phyloP scores from a whole-genome alignment of 2,329 filamentous ascomycete genomes.

The Falciphora oryzae region DNA sequence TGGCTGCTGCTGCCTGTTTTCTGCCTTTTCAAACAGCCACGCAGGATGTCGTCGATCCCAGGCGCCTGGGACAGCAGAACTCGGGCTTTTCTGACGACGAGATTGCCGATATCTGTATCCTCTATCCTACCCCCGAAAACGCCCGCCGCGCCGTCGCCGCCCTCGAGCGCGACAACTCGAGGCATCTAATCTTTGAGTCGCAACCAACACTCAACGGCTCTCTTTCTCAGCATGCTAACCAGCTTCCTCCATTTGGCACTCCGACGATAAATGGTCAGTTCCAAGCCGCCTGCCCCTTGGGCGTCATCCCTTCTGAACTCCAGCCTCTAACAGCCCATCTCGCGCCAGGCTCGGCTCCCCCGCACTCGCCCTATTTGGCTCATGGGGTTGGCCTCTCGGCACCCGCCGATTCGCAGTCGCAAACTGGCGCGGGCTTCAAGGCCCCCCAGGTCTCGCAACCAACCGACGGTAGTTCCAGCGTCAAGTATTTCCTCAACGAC shows the following conservation, averaged over 20 bases:
- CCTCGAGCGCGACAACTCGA: slow-evolving; percentile 41
- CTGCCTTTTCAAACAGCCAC: slow-evolving; percentile 47
- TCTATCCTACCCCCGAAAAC: slow-evolving; percentile 70
- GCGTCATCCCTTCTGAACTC: slow-evolving; percentile 44
- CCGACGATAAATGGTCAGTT: slow-evolving; percentile 55
- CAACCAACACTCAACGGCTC: slow-evolving; percentile 57
- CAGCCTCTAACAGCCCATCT: slow-evolving; percentile 62
- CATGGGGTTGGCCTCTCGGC: slow-evolving; percentile 48
- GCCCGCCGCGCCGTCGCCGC: slow-evolving; percentile 64
- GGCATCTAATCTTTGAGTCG: slow-evolving; percentile 57
- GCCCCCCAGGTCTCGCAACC: slow-evolving; percentile 65
- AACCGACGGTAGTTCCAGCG: slow-evolving; percentile 40
- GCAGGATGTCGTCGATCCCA: slow-evolving; percentile 74
- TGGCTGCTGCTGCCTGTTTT: background rate
- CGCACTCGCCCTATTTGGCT: slow-evolving; percentile 63
- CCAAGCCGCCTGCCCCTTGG: slow-evolving; percentile 33
- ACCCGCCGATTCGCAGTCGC: slow-evolving; percentile 52
- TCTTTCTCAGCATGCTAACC: slow-evolving; percentile 50
- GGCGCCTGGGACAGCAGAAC: slow-evolving; percentile 71
- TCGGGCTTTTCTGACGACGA: slow-evolving; percentile 79
- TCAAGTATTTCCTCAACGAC: slow-evolving; percentile 48
- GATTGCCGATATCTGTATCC: slow-evolving; percentile 80
- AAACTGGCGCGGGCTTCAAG: slow-evolving; percentile 61
- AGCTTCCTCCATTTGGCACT: slow-evolving; percentile 65
- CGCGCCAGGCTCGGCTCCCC: slow-evolving; percentile 61